A percentile compares a stretch with the other conserved stretches of the same genome.
Conservation (phyloP, 2,329 filamentous ascomycete species). For the Trichoderma sp. region DNA sequence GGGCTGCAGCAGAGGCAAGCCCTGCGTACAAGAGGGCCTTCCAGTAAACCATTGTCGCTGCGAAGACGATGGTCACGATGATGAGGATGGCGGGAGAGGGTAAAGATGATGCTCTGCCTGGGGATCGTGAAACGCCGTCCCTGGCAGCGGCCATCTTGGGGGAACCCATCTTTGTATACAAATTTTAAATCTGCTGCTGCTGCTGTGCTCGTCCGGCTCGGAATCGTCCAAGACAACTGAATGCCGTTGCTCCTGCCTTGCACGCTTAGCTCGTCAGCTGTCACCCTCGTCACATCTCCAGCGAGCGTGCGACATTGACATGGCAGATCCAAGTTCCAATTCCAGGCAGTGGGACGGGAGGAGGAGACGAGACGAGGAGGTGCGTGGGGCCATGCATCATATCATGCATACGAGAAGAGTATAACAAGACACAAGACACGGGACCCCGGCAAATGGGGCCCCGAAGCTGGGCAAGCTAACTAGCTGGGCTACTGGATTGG, state of each 20-base stretch:
- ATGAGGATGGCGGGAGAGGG: neutral
- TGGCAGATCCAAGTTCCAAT: conserved; percentile 3
- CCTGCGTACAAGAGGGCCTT: conserved; percentile 23
- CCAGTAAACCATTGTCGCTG: conserved; percentile 25
- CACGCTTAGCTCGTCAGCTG: conserved; percentile 15
- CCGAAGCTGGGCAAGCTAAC: neutral
- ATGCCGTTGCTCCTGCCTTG: conserved; percentile 10
- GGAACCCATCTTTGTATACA: conserved; percentile 1
- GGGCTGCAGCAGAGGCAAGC: conserved; percentile 24
- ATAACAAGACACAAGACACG: conserved; percentile 6
- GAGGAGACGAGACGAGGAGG: neutral
- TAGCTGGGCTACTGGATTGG: neutral
- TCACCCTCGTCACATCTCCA: neutral
- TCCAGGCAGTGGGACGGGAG: conserved; percentile 12
- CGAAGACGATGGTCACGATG: neutral
- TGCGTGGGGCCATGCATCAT: neutral
- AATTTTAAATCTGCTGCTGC: no score
- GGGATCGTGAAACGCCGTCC: neutral
- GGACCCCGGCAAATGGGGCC: conserved; percentile 10
- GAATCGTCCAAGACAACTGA: conserved; percentile 1
- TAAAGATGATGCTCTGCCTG: neutral
- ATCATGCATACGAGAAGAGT: conserved; percentile 1
- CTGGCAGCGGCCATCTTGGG: neutral
- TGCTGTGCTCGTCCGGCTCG: neutral
- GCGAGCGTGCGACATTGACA: neutral